A percentile compares a stretch with the other conserved stretches of the same genome.
phyloP scores from a whole-genome alignment of 331 rosid species.

The Cydonia oblonga region DNA sequence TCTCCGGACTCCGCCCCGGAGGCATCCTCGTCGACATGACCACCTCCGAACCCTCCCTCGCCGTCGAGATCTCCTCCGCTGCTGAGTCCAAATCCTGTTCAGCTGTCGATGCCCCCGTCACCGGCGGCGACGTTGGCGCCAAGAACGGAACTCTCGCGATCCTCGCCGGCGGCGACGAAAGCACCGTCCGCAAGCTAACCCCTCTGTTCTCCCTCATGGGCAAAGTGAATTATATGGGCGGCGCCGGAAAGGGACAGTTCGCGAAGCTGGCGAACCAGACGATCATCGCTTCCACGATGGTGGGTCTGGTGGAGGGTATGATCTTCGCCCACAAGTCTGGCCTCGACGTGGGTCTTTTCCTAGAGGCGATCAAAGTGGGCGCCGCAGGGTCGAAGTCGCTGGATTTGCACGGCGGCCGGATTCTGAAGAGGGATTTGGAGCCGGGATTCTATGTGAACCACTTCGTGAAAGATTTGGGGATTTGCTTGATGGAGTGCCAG shows the following conservation, averaged over 20 bases:
- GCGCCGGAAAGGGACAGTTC: slow-evolving; percentile 76
- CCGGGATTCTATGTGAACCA: slow-evolving; percentile 77
- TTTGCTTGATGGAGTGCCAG: slow-evolving; percentile 85
- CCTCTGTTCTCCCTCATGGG: slow-evolving; percentile 54
- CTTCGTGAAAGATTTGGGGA: slow-evolving; percentile 86
- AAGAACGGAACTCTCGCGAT: slow-evolving; percentile 63
- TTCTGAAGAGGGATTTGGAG: slow-evolving; percentile 66
- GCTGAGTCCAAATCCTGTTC: slow-evolving; percentile 39
- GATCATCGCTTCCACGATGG: slow-evolving; percentile 70
- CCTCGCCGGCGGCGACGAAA: slow-evolving; percentile 68
- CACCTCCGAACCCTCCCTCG: slow-evolving; percentile 91
- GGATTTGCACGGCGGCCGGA: slow-evolving; percentile 52
- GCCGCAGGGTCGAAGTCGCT: slow-evolving; percentile 90
- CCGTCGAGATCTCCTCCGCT: slow-evolving; percentile 51
- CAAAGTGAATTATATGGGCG: slow-evolving; percentile 82
- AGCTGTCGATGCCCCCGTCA: slow-evolving; percentile 76
- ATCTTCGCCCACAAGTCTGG: slow-evolving; percentile 77
- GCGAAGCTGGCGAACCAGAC: slow-evolving; percentile 82
- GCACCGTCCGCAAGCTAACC: slow-evolving; percentile 11
- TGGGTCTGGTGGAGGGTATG: slow-evolving; percentile 88
- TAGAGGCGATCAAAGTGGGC: slow-evolving; percentile 67
- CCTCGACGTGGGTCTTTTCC: slow-evolving; percentile 50
- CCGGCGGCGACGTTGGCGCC: slow-evolving; percentile 92
- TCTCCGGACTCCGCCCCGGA: slow-evolving; percentile 59
- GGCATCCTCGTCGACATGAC: slow-evolving; percentile 89